These are phyloP conservation scores for Botrytis elliptica DNA, from an alignment of 2,329 filamentous ascomycete species.

Conservation along the genomic window DNA sequence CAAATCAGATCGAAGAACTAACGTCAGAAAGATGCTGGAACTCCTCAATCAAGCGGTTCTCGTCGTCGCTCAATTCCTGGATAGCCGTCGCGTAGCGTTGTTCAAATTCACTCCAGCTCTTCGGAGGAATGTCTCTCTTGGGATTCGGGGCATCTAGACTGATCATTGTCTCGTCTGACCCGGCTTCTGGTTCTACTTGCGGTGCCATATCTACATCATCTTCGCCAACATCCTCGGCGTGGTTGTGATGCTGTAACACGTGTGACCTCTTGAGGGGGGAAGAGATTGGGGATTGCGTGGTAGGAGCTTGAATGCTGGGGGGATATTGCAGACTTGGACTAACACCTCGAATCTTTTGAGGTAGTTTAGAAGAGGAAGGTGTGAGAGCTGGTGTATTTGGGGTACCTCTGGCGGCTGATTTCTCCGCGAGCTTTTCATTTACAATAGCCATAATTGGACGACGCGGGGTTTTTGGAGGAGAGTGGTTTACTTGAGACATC, in stretches of 20 bases:
- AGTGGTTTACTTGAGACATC: conserved; percentile 26
- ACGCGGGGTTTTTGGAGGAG: conserved; percentile 25
- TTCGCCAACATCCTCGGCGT: neutral
- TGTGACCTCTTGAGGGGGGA: conserved; percentile 18
- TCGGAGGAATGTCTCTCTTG: conserved; percentile 38
- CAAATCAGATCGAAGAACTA: neutral
- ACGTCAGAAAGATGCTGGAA: conserved; percentile 61
- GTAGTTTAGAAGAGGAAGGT: conserved; percentile 17
- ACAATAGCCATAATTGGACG: conserved; percentile 25
- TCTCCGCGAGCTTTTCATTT: conserved; percentile 19
- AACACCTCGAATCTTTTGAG: conserved; percentile 18
- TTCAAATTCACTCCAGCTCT: conserved; percentile 77
- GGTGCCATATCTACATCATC: conserved; percentile 2
- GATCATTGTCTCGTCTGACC: neutral
- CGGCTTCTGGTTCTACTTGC: neutral
- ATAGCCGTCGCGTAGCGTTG: conserved; percentile 66
- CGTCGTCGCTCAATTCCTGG: conserved; percentile 58
- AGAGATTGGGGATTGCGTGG: conserved; percentile 8
- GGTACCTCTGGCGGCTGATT: conserved; percentile 16
- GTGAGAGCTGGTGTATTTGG: conserved; percentile 7
- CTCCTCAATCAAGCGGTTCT: conserved; percentile 64
- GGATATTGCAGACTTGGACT: neutral
- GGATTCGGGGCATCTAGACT: neutral
- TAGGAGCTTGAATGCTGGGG: conserved; percentile 15
- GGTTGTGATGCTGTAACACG: conserved; percentile 1